Evolutionary conservation across 768 basidiomycete genomes (phyloP).

Genomic region (Suillus sp.): DNA sequence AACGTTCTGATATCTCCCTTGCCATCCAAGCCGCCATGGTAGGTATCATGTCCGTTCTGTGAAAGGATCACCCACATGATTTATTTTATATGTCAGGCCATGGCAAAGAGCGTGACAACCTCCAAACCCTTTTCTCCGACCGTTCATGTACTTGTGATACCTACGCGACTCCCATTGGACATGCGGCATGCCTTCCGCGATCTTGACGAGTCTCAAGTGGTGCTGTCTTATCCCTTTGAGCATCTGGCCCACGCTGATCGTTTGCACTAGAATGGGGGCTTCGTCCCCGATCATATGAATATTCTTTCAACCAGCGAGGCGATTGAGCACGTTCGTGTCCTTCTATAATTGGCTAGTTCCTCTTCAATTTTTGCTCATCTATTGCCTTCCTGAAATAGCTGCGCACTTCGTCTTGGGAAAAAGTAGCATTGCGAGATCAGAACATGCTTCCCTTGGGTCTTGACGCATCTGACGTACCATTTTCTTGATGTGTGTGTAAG

Average conservation of each 20-base stretch:
- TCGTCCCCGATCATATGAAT: conserved; percentile 77
- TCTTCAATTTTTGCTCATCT: neutral
- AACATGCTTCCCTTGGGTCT: conserved; percentile 62
- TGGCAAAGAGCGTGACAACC: conserved; percentile 52
- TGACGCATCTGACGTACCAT: conserved; percentile 30
- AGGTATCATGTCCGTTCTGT: conserved; percentile 16
- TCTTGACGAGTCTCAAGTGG: conserved; percentile 64
- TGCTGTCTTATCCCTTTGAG: conserved; percentile 34
- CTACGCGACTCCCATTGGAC: conserved; percentile 74
- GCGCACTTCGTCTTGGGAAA: conserved; percentile 53
- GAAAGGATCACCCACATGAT: conserved; percentile 1
- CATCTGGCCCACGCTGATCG: neutral
- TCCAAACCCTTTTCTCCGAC: conserved; percentile 70
- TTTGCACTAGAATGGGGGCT: conserved; percentile 47
- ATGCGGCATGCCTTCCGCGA: conserved; percentile 67
- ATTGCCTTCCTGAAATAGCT: conserved; percentile 42
- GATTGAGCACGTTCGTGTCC: conserved; percentile 51
- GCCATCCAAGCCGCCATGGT: conserved; percentile 64
- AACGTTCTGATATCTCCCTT: conserved; percentile 59
- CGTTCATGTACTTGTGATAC: conserved; percentile 72
- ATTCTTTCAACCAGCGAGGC: conserved; percentile 61
- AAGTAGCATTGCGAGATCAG: conserved; percentile 45
- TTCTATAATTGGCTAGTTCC: neutral
- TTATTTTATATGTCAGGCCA: conserved; percentile 40
- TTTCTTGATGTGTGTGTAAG: conserved; percentile 9